Percentiles rank a stretch among this genome's conserved stretches.
Conservation (phyloP, 1,284 basidiomycete genomes). For the Ceratobasidium theobromae region DNA sequence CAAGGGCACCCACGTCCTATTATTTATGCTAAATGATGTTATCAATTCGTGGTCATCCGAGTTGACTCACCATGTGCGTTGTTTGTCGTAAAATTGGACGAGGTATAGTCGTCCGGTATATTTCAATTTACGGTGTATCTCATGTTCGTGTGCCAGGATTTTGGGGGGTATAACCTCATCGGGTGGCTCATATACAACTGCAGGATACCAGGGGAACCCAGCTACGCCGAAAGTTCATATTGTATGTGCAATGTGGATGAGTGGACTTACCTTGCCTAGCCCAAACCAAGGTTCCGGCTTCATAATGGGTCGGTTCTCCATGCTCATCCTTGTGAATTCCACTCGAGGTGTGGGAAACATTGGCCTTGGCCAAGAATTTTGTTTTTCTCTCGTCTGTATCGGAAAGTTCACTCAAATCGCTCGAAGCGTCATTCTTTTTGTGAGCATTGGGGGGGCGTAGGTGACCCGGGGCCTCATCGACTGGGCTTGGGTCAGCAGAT, state of each 20-base stretch:
- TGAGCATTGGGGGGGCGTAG: slow-evolving; percentile 31
- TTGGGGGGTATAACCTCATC: slow-evolving; percentile 53
- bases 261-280: slow-evolving; percentile 58
- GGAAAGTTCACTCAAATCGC: slow-evolving; percentile 42
- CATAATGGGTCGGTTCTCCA: not conserved
- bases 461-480: slow-evolving; percentile 10
- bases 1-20: slow-evolving; percentile 56
- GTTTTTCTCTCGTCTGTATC: slow-evolving; percentile 38
- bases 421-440: slow-evolving; percentile 37
- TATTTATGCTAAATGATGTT: not conserved
- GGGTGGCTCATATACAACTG: slow-evolving; percentile 57
- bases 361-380: slow-evolving; percentile 22
- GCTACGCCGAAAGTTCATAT: slow-evolving; percentile 43
- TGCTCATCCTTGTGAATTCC: slow-evolving; percentile 14
- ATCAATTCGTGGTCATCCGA: not conserved
- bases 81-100: slow-evolving; percentile 68
- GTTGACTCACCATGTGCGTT: slow-evolving; percentile 55
- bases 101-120: slow-evolving; percentile 50
- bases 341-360: slow-evolving; percentile 18
- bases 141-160: slow-evolving; percentile 48
- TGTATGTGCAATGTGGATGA: not conserved
- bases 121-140: slow-evolving; percentile 17
- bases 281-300: slow-evolving; percentile 53
- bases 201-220: slow-evolving; percentile 68
- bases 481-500: slow-evolving; percentile 28